These are phyloP conservation scores for Nothopassalora personata DNA, from an alignment of 2,329 filamentous ascomycete genomes.

Conservation along the genomic window DNA sequence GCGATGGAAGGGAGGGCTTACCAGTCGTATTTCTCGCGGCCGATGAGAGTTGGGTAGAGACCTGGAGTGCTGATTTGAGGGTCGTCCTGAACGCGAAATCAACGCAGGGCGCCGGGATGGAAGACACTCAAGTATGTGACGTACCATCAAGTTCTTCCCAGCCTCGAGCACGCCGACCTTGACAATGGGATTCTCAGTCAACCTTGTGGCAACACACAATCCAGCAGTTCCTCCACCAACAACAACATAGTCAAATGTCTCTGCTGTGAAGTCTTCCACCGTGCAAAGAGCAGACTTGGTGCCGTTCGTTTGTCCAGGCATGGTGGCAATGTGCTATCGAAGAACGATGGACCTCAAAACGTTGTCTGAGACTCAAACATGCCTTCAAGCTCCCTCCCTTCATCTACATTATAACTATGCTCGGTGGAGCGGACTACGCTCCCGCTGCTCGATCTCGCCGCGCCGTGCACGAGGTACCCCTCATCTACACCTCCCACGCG, in stretches of 20 bases:
- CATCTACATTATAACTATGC: not conserved
- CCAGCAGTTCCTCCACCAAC: conserved; percentile 31
- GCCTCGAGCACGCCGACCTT: conserved; percentile 32
- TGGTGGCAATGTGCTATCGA: not conserved
- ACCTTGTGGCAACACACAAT: conserved; percentile 26
- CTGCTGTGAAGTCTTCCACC: conserved; percentile 23
- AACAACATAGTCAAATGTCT: conserved; percentile 25
- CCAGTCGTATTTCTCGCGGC: conserved; percentile 33
- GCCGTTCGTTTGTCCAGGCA: not conserved
- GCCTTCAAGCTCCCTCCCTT: not conserved
- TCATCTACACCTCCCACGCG: not conserved
- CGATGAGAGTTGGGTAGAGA: conserved; percentile 31
- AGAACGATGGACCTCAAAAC: not conserved
- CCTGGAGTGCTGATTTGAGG: conserved; percentile 31
- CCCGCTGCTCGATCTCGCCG: not conserved
- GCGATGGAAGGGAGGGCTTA: not conserved
- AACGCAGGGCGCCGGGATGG: not conserved
- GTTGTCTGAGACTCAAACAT: not conserved
- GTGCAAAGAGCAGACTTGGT: conserved; percentile 23
- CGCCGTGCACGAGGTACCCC: not conserved
- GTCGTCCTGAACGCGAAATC: conserved; percentile 15
- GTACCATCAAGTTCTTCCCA: conserved; percentile 20
- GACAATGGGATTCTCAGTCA: conserved; percentile 27
- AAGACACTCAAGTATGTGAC: not conserved
- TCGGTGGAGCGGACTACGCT: not conserved